phyloP scores from a whole-genome alignment of 345 rosid species.

The Ricinus communis region DNA sequence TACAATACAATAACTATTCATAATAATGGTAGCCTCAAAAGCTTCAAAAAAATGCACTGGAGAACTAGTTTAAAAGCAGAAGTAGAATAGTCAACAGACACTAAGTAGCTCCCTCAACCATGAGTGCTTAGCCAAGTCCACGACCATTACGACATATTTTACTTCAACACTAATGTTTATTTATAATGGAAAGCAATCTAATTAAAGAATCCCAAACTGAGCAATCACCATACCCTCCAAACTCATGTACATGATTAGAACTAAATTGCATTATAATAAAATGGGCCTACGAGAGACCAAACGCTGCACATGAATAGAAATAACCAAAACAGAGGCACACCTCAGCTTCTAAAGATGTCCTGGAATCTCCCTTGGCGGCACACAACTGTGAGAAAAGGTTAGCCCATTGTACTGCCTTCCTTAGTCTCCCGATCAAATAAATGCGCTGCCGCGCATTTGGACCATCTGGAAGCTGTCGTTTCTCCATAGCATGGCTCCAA shows the following conservation, averaged over 20 bases:
- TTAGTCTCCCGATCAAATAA: constrained; percentile 86
- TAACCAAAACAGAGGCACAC: constrained; percentile 37
- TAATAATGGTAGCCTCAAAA: too few species aligned
- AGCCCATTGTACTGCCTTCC: constrained; percentile 98
- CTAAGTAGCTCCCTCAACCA: too few species aligned
- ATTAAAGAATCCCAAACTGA: neutral
- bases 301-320: constrained; percentile 1
- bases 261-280: neutral
- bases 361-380: constrained; percentile 75
- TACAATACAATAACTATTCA: too few species aligned
- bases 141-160: neutral
- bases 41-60: too few species aligned
- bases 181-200: neutral
- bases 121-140: neutral
- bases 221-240: neutral
- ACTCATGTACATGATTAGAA: neutral
- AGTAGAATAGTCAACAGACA: too few species aligned
- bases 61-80: too few species aligned
- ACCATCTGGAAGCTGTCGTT: constrained; percentile 92
- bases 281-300: neutral
- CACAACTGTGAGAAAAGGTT: constrained; percentile 72
- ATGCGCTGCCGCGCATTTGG: constrained; percentile 86
- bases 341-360: constrained; percentile 96
- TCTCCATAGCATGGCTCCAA: constrained; percentile 99
- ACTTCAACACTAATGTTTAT: neutral